Base-by-base conservation (phyloP, 441 rosid species). In the Eruca vesicaria region DNA sequence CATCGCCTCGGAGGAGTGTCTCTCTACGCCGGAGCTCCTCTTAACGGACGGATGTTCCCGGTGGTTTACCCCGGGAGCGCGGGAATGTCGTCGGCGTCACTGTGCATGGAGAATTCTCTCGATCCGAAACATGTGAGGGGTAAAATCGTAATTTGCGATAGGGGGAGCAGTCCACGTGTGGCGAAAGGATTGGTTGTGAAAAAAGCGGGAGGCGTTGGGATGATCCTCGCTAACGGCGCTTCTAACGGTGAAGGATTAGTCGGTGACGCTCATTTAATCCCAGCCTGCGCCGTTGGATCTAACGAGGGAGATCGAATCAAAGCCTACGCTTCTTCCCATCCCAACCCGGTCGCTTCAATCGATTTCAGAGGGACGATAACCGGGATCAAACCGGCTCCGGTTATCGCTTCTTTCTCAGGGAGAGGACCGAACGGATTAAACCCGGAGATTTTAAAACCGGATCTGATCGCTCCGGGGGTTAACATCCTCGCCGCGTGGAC, bases 341-440 rank as follows among this genome's bases (percentile, higher is more conserved):
- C 38, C 0, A 45, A 48, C 10, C 69, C 69, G 12, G 12, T 66
- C 0, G 69, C 69, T 45, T 23, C 61, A 2, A 67, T 67, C 0
- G 61, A 67, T 67, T 67, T 67, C 6, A 18, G 7, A 67, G 71
- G 61, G 19, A 67, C 45, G 1, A 10, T 52, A 5, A 2, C 35
- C 15, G 71, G 71, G 7, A 6, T 66, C 14, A 66, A 50, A 66
- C 61, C 61, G 60, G 71, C 71, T 32, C 71, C 71, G 48, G 71
- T 52, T 20, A 58, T 67, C 4, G 71, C 45, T 31, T 67, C 61
- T 1, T 67, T 67, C 32, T 67, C 71, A 0, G 71, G 71, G 0
- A 67, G 71, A 67, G 71, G 71, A 67, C 71, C 61, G 4, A 67
- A 52, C 61, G 71, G 71, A 2, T 32, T 67, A 67, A 52, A 32